Percentiles rank a stretch among this genome's conserved stretches.
phyloP scores from a whole-genome alignment of 2,329 filamentous ascomycete species.

The Mycosphaerella sp. region DNA sequence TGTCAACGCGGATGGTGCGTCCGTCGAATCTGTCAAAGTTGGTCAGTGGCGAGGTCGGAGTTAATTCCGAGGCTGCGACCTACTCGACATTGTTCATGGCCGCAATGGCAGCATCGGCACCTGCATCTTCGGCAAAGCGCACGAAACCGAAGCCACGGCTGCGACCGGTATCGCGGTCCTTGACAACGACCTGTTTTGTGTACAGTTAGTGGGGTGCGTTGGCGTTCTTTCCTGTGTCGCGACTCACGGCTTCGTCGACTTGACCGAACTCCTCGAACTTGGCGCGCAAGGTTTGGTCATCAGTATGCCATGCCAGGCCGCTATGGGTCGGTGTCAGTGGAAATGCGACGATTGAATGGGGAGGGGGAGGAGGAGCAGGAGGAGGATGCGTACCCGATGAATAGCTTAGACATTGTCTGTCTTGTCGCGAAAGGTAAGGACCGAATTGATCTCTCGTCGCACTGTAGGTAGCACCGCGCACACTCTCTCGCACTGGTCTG shows the following conservation, averaged over 20 bases:
- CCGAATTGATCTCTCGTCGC: constrained; percentile 22
- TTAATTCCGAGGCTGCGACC: constrained; percentile 32
- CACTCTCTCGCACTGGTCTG: constrained; percentile 6
- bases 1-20: constrained; percentile 89
- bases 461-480: constrained; percentile 3
- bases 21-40: constrained; percentile 71
- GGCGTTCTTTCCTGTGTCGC: not conserved
- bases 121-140: constrained; percentile 68
- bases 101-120: constrained; percentile 69
- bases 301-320: constrained; percentile 97
- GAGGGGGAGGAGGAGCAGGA: too few relatives aligned
- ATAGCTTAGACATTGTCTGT: constrained; percentile 76
- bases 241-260: constrained; percentile 90
- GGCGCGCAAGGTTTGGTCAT: constrained; percentile 74
- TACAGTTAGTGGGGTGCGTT: not conserved
- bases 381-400: constrained; percentile 67
- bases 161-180: constrained; percentile 92
- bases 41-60: constrained; percentile 7
- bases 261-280: constrained; percentile 90
- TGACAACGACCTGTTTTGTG: constrained; percentile 74
- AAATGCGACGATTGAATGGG: not conserved
- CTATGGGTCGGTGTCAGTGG: constrained; percentile 43
- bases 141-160: constrained; percentile 98
- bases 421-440: constrained; percentile 28
- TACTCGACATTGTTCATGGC: constrained; percentile 89